Conservation (phyloP, 2,329 filamentous ascomycete genomes). For the Ophiostoma perfectum region DNA sequence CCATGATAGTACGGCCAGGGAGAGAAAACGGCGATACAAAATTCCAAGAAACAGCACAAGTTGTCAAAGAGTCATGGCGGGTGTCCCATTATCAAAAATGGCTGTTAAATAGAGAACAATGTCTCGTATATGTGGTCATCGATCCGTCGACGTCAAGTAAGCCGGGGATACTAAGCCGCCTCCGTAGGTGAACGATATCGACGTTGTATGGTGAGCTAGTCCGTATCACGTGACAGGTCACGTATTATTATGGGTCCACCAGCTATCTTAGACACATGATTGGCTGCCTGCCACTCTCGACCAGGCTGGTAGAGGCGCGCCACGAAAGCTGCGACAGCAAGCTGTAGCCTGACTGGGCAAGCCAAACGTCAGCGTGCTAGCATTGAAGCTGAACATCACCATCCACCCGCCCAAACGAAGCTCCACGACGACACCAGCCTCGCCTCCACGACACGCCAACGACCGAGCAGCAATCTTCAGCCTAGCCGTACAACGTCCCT, state of each 20-base stretch:
- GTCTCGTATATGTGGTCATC: background rate
- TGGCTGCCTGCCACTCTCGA: background rate
- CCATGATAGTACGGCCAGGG: constrained; percentile 33
- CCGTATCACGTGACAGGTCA: background rate
- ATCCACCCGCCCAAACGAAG: background rate
- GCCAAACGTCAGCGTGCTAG: constrained; percentile 7
- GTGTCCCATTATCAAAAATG: no score
- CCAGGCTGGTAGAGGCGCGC: background rate
- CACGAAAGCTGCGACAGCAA: constrained; percentile 25
- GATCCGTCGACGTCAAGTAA: background rate
- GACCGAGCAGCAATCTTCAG: background rate
- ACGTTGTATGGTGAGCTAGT: background rate
- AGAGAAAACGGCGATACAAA: background rate
- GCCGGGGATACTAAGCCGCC: constrained; percentile 19
- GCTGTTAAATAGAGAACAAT: background rate
- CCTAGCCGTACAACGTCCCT: no score
- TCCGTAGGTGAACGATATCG: background rate
- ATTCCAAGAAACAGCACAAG: background rate
- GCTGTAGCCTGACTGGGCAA: constrained; percentile 25
- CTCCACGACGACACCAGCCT: background rate
- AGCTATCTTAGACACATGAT: no score
- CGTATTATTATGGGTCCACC: background rate
- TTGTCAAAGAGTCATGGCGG: background rate
- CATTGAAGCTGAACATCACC: constrained; percentile 10
- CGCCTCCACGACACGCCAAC: background rate